phyloP scores from a whole-genome alignment of 257 asterid genomes.

The Solanum piurae region DNA sequence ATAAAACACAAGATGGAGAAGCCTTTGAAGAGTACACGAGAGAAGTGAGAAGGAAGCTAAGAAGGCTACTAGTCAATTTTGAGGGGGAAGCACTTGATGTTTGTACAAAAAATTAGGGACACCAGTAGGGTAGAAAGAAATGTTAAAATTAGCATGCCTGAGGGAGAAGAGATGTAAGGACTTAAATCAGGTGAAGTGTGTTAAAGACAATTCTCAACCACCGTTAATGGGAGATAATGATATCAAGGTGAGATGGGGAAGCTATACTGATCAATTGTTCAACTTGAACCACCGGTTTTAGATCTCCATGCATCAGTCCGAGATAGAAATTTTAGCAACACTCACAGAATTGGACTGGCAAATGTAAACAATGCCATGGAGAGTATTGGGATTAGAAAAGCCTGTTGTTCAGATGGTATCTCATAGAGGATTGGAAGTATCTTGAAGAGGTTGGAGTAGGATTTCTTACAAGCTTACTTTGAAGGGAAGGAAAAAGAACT shows the following conservation, averaged over 20 bases:
- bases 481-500: neutral
- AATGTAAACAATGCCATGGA: neutral
- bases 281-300: neutral
- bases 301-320: neutral
- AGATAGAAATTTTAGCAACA: neutral
- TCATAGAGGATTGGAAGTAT: neutral
- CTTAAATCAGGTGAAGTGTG: neutral
- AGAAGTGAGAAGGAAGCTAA: neutral
- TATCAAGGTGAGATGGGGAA: neutral
- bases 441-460: neutral
- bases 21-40: neutral
- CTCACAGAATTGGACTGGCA: neutral
- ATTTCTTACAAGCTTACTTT: neutral
- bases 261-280: neutral
- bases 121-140: neutral
- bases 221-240: neutral
- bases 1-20: neutral
- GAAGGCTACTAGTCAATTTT: neutral
- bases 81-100: neutral
- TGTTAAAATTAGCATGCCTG: neutral
- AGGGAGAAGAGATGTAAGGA: neutral
- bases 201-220: neutral
- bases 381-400: neutral
- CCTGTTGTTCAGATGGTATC: neutral
- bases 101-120: neutral